phyloP scores from a whole-genome alignment of 139 green algal genomes.

The Limnomonas spitsbergensis region DNA sequence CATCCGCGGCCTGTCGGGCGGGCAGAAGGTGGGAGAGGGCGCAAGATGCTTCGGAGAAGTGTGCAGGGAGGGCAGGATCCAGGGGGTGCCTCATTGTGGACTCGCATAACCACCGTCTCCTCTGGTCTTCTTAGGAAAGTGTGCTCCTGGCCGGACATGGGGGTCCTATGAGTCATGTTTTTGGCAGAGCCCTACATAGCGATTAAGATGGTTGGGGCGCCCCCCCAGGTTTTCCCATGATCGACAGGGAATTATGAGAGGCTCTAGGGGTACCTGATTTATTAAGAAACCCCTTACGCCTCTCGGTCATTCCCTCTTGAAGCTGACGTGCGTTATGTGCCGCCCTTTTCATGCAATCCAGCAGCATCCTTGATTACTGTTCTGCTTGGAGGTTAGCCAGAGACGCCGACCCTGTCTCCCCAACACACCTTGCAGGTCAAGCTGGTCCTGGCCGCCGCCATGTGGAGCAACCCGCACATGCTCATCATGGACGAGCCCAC shows the following conservation, averaged over 20 bases:
- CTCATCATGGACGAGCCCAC: conserved; percentile 87
- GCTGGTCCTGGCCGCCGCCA: conserved; percentile 68
- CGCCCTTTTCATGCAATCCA: not conserved
- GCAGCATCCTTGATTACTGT: not conserved
- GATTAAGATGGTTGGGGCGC: too few species aligned
- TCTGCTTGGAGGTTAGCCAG: not conserved
- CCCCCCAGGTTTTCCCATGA: too few species aligned
- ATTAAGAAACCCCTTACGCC: too few species aligned
- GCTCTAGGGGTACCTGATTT: too few species aligned
- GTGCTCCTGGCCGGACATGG: not conserved
- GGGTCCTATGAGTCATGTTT: too few species aligned
- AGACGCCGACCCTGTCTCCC: not conserved
- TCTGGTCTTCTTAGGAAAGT: not conserved
- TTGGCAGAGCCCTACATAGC: too few species aligned
- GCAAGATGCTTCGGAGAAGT: not conserved
- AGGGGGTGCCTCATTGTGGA: too few species aligned
- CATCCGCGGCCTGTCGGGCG: conserved; percentile 19
- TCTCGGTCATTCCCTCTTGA: too few species aligned
- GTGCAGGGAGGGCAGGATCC: too few species aligned
- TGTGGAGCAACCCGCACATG: conserved; percentile 83
- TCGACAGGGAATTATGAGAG: too few species aligned
- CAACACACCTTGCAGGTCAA: conserved; percentile 60
- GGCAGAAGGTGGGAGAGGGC: conserved; percentile 46
- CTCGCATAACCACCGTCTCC: not conserved
- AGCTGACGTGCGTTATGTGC: too few species aligned